A percentile compares a stretch with the other conserved stretches of the same genome.
Conservation (phyloP, 139 green algal species). For the Zygnema cylindricum region DNA sequence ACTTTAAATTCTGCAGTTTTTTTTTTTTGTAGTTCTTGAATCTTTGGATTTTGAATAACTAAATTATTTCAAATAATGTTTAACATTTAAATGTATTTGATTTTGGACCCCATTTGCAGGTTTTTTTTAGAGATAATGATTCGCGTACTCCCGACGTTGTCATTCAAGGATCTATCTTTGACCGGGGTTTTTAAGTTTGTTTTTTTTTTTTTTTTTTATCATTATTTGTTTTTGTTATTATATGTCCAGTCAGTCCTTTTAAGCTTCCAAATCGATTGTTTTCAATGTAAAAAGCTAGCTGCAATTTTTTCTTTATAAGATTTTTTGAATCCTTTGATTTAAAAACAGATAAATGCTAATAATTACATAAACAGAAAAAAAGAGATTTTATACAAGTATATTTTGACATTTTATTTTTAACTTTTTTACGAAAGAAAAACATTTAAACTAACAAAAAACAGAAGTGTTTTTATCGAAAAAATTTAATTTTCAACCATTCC, state of each 20-base stretch:
- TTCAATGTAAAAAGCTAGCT: too few relatives aligned
- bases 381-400: background rate
- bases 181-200: background rate
- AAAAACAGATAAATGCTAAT: too few relatives aligned
- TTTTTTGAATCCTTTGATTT: too few relatives aligned
- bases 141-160: background rate
- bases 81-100: background rate
- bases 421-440: too few relatives aligned
- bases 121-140: background rate
- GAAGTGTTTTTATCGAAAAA: background rate
- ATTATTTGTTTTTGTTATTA: background rate
- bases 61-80: background rate
- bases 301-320: too few relatives aligned
- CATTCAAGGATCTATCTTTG: background rate
- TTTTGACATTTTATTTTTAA: background rate
- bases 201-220: background rate
- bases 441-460: background rate
- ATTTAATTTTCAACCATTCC: background rate
- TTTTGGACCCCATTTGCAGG: background rate
- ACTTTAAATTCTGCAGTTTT: background rate
- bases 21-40: background rate
- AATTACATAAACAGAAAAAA: too few relatives aligned
- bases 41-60: background rate
- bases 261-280: too few relatives aligned
- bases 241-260: too few relatives aligned